Conservation (phyloP, 2,329 filamentous ascomycete genomes). For the Teratosphaeria viscida region DNA sequence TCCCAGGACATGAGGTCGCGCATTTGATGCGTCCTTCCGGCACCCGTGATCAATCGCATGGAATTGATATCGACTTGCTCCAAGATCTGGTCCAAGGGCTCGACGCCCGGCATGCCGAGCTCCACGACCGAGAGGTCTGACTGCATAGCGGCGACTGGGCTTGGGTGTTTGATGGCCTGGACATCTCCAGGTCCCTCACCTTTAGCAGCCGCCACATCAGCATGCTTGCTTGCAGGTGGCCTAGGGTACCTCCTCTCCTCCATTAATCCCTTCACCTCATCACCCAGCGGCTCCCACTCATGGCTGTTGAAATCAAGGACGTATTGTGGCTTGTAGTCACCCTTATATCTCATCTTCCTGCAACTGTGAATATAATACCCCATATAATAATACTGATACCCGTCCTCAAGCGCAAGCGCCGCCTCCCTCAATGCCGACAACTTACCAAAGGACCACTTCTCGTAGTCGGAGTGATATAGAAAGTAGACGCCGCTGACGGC, state of each 20-base stretch:
- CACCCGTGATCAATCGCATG: slow-evolving; percentile 44
- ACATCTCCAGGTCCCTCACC: slow-evolving; percentile 5
- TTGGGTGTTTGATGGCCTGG: slow-evolving; percentile 12
- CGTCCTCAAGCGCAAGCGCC: slow-evolving; percentile 55
- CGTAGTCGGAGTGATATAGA: slow-evolving; percentile 66
- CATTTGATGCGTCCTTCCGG: slow-evolving; percentile 19
- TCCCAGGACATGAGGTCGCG: slow-evolving; percentile 52
- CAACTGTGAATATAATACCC: slow-evolving; percentile 75
- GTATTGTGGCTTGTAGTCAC: slow-evolving; percentile 64
- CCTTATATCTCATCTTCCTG: slow-evolving; percentile 77
- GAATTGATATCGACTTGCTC: slow-evolving; percentile 46
- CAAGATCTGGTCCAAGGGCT: slow-evolving; percentile 44
- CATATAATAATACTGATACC: slow-evolving; percentile 72
- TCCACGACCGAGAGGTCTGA: slow-evolving; percentile 43
- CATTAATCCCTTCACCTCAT: slow-evolving; percentile 28
- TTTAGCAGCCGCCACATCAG: not conserved
- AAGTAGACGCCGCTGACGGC: slow-evolving; percentile 77
- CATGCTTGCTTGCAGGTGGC: slow-evolving; percentile 25
- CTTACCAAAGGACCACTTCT: slow-evolving; percentile 61
- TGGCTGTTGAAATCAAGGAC: slow-evolving; percentile 53
- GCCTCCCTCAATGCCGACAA: slow-evolving; percentile 66
- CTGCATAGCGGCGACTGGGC: slow-evolving; percentile 24
- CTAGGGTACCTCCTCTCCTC: slow-evolving; percentile 48
- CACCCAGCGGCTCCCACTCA: slow-evolving; percentile 23
- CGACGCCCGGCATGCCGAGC: slow-evolving; percentile 57